These are phyloP conservation scores for Stenocarpella maydis DNA, from an alignment of 2,329 filamentous ascomycete genomes.

Conservation along the genomic window DNA sequence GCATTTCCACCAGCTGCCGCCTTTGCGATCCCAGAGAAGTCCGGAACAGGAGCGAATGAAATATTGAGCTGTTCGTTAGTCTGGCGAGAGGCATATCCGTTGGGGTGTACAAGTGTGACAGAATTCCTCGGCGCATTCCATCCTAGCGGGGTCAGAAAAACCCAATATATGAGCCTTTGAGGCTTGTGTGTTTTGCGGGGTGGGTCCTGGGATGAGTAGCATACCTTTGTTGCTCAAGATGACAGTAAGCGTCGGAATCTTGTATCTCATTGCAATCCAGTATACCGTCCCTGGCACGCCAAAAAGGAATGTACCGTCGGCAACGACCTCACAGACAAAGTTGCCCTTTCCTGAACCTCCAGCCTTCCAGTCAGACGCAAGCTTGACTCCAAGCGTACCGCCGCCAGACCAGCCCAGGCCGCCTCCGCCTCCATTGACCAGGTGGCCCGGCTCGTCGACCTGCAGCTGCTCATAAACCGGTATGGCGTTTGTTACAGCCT, in stretches of 20 bases:
- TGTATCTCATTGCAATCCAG: slow-evolving; percentile 57
- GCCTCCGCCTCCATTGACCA: slow-evolving; percentile 62
- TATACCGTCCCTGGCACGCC: slow-evolving; percentile 57
- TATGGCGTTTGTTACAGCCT: slow-evolving; percentile 75
- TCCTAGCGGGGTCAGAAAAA: too few relatives aligned
- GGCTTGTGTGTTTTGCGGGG: too few relatives aligned
- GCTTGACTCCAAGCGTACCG: slow-evolving; percentile 58
- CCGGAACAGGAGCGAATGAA: slow-evolving; percentile 64
- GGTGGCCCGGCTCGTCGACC: slow-evolving; percentile 60
- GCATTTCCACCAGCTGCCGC: not conserved
- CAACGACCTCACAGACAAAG: slow-evolving; percentile 58
- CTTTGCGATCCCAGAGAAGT: slow-evolving; percentile 49
- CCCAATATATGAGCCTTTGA: too few relatives aligned
- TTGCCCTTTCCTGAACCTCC: slow-evolving; percentile 50
- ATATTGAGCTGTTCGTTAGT: slow-evolving; percentile 70
- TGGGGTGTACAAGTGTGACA: slow-evolving; percentile 64
- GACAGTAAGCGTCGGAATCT: slow-evolving; percentile 57
- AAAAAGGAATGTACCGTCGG: slow-evolving; percentile 59
- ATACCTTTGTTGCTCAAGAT: slow-evolving; percentile 61
- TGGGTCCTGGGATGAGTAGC: too few relatives aligned
- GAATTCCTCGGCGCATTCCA: slow-evolving; percentile 69
- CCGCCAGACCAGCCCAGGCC: slow-evolving; percentile 63
- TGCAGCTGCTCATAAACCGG: slow-evolving; percentile 74
- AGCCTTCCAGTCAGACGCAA: slow-evolving; percentile 51
- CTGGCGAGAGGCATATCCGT: slow-evolving; percentile 61